Base-by-base conservation (phyloP, 2,329 filamentous ascomycete species). In the Chrysosporium keratinophilum region DNA sequence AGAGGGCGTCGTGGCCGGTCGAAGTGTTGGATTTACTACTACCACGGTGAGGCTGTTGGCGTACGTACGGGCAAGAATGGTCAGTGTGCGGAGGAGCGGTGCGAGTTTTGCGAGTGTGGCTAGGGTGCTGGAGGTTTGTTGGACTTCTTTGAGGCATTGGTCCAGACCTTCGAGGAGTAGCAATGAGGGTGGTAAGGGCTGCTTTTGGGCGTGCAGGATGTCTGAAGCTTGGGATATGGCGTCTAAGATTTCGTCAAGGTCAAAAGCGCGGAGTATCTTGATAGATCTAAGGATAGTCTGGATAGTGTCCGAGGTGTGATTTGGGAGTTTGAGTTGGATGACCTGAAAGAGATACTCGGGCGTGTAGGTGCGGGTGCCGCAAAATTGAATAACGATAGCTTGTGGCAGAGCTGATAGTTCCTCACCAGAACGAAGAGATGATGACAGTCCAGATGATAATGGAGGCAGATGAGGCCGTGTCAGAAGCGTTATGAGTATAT, bases 81-180 rank as follows among this genome's bases (percentile, higher is more conserved):
- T 70, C 23, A 72, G 44, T 5, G 62, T 67, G 5, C 65, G 63
- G 28, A 71, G 56, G 2, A 64, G 61, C 10, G 65, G 62, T 11
- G 60, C 60, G 43, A 72, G 53, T 5, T 65, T 54, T 1, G 68
- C 68, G 2, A 67, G 61, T 9, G 67, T 69, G 23, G 63, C 62
- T 10, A 65, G 60, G 0, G 67, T 63, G 31, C 69, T 70, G 3
- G 70, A 72, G 2, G 63, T 59, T 33, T 69, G 67, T 34, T 71
- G 64, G n/a, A 69, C 60, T 5, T 63, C 64, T 50, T 70, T 67
- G 2, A 67, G 55, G 4, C 71, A 63, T 11, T 63, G 60, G 41
- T 72, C 69, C 12, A 72, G 64, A 1, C 69, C 69, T 39, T 61
- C 67, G 14, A 71, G 57, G 6, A 71, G 63, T 17, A 69, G 54